Evolutionary conservation across 1,284 basidiomycete genomes (phyloP).

Genomic region (Limonomyces culmigenus): DNA sequence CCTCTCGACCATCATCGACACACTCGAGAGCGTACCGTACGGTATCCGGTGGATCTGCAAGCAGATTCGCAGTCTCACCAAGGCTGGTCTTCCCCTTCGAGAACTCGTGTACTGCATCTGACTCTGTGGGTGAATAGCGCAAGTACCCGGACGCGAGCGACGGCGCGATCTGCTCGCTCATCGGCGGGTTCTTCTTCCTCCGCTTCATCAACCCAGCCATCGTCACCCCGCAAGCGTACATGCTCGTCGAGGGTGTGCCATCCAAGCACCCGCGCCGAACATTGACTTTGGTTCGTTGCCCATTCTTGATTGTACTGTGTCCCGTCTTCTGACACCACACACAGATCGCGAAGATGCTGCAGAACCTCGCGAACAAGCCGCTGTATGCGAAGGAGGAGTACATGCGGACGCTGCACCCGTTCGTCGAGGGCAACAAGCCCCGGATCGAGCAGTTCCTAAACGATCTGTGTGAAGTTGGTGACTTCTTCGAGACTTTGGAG

Average conservation of each 20-base stretch:
- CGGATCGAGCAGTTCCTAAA: constrained; percentile 96
- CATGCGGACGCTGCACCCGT: constrained; percentile 97
- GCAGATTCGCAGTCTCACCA: constrained; percentile 90
- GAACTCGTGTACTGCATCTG: not conserved
- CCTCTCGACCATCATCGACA: constrained; percentile 94
- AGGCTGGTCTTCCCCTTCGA: constrained; percentile 28
- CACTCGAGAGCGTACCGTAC: constrained; percentile 94
- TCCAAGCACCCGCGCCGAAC: constrained; percentile 95
- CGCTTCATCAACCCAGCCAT: constrained; percentile 99
- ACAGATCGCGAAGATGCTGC: constrained; percentile 98
- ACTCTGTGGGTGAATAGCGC: constrained; percentile 36
- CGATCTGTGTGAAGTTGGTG: constrained; percentile 92
- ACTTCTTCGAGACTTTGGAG: constrained; percentile 98
- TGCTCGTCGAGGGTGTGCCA: constrained; percentile 95
- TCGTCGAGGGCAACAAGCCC: constrained; percentile 96
- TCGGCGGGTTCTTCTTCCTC: constrained; percentile 99
- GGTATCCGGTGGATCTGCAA: constrained; percentile 99
- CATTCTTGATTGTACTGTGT: not conserved
- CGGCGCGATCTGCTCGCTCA: constrained; percentile 94
- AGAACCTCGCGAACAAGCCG: constrained; percentile 98
- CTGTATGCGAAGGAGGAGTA: constrained; percentile 96
- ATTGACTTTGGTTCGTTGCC: constrained; percentile 71
- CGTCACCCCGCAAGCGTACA: constrained; percentile 98
- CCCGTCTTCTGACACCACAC: constrained; percentile 1
- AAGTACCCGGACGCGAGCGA: constrained; percentile 98